Evolutionary conservation across 768 basidiomycete genomes (phyloP).

Genomic region (Tephrocybe sp.): DNA sequence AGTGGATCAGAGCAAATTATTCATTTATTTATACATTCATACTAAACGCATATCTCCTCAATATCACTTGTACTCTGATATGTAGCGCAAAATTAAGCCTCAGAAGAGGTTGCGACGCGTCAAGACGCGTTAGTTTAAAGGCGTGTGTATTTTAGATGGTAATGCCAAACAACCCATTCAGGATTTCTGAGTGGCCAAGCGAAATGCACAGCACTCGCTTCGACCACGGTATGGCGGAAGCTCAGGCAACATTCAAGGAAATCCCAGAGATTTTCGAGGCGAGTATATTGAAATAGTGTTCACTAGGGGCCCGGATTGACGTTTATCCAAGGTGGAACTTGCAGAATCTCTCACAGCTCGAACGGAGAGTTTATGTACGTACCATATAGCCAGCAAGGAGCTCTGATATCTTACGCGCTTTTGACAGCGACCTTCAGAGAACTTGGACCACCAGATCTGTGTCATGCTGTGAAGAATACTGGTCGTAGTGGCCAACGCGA

Average conservation of each 20-base stretch:
- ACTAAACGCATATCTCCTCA: no score
- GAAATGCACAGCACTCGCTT: not conserved
- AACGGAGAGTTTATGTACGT: slow-evolving; percentile 89
- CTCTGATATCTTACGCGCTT: slow-evolving; percentile 20
- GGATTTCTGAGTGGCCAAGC: not conserved
- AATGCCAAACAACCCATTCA: slow-evolving; percentile 9
- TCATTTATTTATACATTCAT: not conserved
- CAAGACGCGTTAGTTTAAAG: not conserved
- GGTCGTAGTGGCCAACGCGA: slow-evolving; percentile 85
- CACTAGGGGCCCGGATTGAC: slow-evolving; percentile 9
- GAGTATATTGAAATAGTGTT: slow-evolving; percentile 13
- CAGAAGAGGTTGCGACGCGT: not conserved
- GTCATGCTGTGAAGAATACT: slow-evolving; percentile 92
- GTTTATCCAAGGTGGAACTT: slow-evolving; percentile 65
- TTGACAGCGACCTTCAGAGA: slow-evolving; percentile 88
- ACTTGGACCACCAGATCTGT: slow-evolving; percentile 95
- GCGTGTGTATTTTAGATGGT: not conserved
- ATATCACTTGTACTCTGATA: no score
- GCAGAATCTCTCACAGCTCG: slow-evolving; percentile 88
- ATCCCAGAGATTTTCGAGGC: slow-evolving; percentile 98
- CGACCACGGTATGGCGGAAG: slow-evolving; percentile 49
- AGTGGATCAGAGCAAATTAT: not conserved
- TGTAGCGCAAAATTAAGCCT: not conserved
- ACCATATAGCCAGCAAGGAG: slow-evolving; percentile 2
- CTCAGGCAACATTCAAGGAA: slow-evolving; percentile 79